Base-by-base conservation (phyloP, 2,329 filamentous ascomycete species). In the Arthrobotrys iridis region DNA sequence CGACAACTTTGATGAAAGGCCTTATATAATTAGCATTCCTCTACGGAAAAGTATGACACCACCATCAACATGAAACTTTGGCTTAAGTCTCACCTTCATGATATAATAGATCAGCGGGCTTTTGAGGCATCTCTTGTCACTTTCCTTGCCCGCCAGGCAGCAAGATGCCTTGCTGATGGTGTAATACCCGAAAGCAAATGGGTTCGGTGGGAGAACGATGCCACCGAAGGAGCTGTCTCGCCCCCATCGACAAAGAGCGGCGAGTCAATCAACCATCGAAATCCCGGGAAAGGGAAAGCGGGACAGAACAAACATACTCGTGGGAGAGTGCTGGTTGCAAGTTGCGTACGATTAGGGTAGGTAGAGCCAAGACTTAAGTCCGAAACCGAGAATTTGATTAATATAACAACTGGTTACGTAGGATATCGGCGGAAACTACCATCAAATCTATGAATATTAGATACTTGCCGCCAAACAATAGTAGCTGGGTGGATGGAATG, bases 141-240 rank as follows among this genome's bases (percentile, higher is more conserved):
- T 8, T 75, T 75, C 37, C 63, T 75, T 10, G 60, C 71, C 4
- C 55, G 64, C 15, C 71, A 75, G 28, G 71, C 71, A 2, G 71
- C 71, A 4, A 48, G 71, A 40, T 75, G 71, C 20, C 63, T 75
- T 24, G 63, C 71, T 18, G 71, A 75, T 15, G 64, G 46, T 1
- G 71, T 75, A 13, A 75, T 75, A 35, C 71, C 57, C 5, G 71
- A 75, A 20, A 75, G 71, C n/a, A 67, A 59, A 50, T 75, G 71
- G 71, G 71, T 75, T 8, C 37, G 71, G n/a, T 75, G 71, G 71
- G 71, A 75, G 41, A 68, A 75, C 15, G 58, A 64, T 26, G 26
- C 26, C 11, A 2, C 40, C 11, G 58, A 24, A 5, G 58, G 33
- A 5, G 11, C 37, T 2, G 4, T 7, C 10, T 33, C 62, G 11